Base-by-base conservation (phyloP, 2,329 filamentous ascomycete genomes). In the Pseudogymnoascus sp. region DNA sequence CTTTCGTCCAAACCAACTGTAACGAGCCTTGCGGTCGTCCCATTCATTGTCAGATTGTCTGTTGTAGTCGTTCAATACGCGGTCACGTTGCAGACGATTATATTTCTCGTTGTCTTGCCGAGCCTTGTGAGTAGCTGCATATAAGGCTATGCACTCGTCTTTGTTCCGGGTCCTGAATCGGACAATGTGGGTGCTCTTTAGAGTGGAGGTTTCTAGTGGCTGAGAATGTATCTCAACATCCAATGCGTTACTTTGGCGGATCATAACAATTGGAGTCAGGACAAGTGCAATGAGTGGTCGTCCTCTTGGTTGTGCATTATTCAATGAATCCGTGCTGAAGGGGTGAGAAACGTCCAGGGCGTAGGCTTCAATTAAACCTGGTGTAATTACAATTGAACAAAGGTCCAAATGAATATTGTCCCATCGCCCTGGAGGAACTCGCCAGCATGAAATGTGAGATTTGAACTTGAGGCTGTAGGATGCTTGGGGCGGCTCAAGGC, bases 201-300 rank as follows among this genome's bases (percentile, higher is more conserved):
- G 82, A 69, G 85, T 84, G 4, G 89, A 92, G 66, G 89, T 85
- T 35, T 81, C 74, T 6, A 89, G 89, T 26, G 93, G 89, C 1
- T 91, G 91, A 6, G 93, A 97, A 60, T 92, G 89, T 67, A 99
- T 91, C 68, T 96, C 95, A 62, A 99, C 90, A 74, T 99, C 95
- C 33, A 99, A 84, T 3, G 90, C 90, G 21, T 92, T 99, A 70
- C 93, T 95, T 71, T 93, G 89, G 67, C 93, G 86, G 66, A 97
- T 87, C 68, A 93, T 89, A 7, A 97, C 93, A 38, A 96, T 80
- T 0, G 95, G 95, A 0, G 93, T 97, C 44, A 99, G 84, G 71
- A 96, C 91, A 35, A 97, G 83, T 5, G 88, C 89, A 47, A 88
- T 78, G 19, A 87, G 74, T 3, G 84, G 83, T 36, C 68, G 70